Evolutionary conservation across 73 alveolate genomes (phyloP).

Genomic region (Diophrys appendiculata): DNA sequence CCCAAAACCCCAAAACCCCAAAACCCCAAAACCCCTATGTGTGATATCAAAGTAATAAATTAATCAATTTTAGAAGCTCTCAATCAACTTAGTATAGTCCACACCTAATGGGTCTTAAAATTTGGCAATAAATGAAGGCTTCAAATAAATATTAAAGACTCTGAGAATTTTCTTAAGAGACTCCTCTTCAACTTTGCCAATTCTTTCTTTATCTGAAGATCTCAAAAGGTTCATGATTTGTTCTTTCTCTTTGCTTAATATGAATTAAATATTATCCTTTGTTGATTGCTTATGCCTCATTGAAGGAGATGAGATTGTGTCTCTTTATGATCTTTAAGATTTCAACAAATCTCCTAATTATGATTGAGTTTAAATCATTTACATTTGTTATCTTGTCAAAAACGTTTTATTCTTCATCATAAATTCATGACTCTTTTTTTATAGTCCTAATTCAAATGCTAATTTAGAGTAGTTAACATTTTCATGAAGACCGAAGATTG

Average conservation of each 20-base stretch:
- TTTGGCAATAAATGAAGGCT: too few relatives aligned
- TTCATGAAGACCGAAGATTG: conserved; percentile 22
- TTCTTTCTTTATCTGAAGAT: not conserved
- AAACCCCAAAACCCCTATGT: too few relatives aligned
- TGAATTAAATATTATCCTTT: not conserved
- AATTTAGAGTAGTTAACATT: conserved; percentile 31
- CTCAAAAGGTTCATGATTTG: not conserved
- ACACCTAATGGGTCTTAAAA: too few relatives aligned
- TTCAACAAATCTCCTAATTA: not conserved
- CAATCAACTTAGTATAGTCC: too few relatives aligned
- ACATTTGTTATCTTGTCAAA: not conserved
- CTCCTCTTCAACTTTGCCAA: not conserved
- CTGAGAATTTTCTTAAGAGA: not conserved
- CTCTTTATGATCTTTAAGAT: not conserved
- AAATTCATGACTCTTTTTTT: conserved; percentile 30
- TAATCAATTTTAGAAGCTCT: too few relatives aligned
- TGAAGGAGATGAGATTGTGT: too few relatives aligned
- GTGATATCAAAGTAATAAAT: too few relatives aligned
- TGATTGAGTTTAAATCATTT: not conserved
- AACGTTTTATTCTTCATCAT: conserved; percentile 10
- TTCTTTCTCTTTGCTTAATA: not conserved
- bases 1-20: too few relatives aligned
- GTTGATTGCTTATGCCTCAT: not conserved
- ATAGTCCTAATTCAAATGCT: conserved; percentile 47
- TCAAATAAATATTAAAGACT: not conserved